Evolutionary conservation across 75 land plant genomes (phyloP), one percentile per base, ranked within the genome.

Genomic region (Cunninghamia lanceolata): DNA sequence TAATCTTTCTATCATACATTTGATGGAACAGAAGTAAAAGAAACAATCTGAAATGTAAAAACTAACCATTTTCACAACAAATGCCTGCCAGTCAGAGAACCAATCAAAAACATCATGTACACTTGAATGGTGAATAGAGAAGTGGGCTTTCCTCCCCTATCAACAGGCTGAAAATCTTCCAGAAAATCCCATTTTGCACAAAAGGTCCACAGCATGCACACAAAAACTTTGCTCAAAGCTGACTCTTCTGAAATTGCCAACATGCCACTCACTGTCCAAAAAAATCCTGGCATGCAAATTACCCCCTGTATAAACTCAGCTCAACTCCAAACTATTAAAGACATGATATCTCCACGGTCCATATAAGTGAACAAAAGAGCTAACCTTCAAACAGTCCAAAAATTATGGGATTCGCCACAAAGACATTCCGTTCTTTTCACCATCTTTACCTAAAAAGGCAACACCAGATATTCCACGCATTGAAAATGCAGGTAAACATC

Each of bases 101-200:
- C 68, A 63, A 63, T 63, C 68, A 63, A 63, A 63, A 63, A 63
- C 68, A 63, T 25, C 68, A 63, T 63, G 68, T 63, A 63, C 68
- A 63, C 68, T 63, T 28, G 30, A 63, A 63, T 63, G 68, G 68
- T 63, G 68, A 25, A 63, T 25, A 25, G 68, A 63, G 68, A 63
- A 63, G 68, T 63, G n/a, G 68, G 68, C 68, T 63, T 63, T 25
- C 68, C 28, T 25, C 30, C 68, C n/a, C 68, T 25, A 63, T 63
- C 68, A 63, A 63, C 28, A 63, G 4, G 68, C 68, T 63, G 68
- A 63, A 63, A 63, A 25, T 25, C 68, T 63, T 21, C 68, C 68
- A 63, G n/a, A 63, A 59, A 63, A 25, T 63, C 28, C 68, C 9
- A 63, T 63, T 63, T 25, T 63, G n/a, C 28, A 63, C 68, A 25